Evolutionary conservation across 371 early-diverging fungal genomes (phyloP).

Genomic region (Mortierella sp.): DNA sequence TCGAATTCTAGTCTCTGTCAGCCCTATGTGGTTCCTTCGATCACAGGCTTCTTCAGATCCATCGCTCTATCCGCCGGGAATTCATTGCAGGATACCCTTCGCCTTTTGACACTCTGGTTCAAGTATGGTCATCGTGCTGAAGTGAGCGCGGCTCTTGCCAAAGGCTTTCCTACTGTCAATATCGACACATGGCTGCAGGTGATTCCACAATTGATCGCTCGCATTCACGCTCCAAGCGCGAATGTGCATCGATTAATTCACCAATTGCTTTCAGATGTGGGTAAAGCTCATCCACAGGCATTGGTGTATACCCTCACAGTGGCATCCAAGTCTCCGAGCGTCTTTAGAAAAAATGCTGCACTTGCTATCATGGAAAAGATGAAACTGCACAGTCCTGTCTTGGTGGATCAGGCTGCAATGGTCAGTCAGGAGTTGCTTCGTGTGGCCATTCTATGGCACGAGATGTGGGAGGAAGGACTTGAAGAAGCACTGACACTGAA

Average conservation of each 20-base stretch:
- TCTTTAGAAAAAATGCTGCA: slow-evolving; percentile 82
- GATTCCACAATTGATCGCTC: slow-evolving; percentile 97
- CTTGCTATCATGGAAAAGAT: slow-evolving; percentile 93
- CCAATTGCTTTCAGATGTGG: slow-evolving; percentile 91
- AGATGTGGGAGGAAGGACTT: slow-evolving; percentile 97
- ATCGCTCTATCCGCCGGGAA: slow-evolving; percentile 92
- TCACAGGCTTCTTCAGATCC: slow-evolving; percentile 90
- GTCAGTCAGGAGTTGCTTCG: slow-evolving; percentile 97
- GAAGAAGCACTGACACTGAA: slow-evolving; percentile 86
- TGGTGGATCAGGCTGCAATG: slow-evolving; percentile 94
- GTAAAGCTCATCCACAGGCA: slow-evolving; percentile 96
- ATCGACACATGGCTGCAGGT: slow-evolving; percentile 99
- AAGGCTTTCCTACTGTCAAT: slow-evolving; percentile 88
- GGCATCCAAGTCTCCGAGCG: slow-evolving; percentile 92
- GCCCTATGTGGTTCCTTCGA: slow-evolving; percentile 57
- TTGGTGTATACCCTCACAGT: slow-evolving; percentile 96
- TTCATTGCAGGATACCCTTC: slow-evolving; percentile 95
- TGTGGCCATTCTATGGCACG: slow-evolving; percentile 96
- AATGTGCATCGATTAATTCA: slow-evolving; percentile 90
- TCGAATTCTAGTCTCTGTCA: slow-evolving; percentile 22
- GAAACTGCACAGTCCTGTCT: slow-evolving; percentile 77
- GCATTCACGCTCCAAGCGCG: slow-evolving; percentile 88
- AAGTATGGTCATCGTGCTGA: slow-evolving; percentile 91
- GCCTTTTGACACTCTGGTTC: slow-evolving; percentile 96
- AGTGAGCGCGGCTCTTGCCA: slow-evolving; percentile 88